Evolutionary conservation across 2,329 filamentous ascomycete species (phyloP).

Genomic region (Cladosporium sp.): DNA sequence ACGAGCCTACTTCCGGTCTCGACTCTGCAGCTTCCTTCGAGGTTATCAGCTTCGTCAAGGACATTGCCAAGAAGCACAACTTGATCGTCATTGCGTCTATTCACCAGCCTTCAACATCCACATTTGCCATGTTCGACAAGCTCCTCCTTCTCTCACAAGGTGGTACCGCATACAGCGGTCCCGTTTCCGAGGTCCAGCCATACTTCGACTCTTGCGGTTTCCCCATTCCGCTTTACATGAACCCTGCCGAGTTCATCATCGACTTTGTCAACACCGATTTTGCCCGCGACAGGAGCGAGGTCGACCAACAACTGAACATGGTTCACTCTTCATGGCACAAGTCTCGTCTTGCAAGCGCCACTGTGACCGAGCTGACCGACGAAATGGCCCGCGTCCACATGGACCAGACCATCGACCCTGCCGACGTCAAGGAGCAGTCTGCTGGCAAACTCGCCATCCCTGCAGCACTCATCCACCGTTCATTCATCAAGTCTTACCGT

Average conservation of each 20-base stretch:
- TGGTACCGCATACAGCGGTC: conserved; percentile 72
- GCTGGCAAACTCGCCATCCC: conserved; percentile 57
- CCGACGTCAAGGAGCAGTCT: conserved; percentile 33
- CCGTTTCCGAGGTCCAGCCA: conserved; percentile 56
- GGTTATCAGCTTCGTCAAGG: conserved; percentile 72
- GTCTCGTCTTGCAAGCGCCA: conserved; percentile 47
- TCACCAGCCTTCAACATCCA: conserved; percentile 80
- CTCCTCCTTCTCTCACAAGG: conserved; percentile 72
- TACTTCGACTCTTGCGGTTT: conserved; percentile 67
- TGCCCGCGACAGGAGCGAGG: conserved; percentile 51
- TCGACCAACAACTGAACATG: conserved; percentile 52
- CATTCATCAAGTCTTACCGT: conserved; percentile 80
- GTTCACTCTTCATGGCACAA: conserved; percentile 60
- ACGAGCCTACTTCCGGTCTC: conserved; percentile 81
- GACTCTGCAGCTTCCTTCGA: conserved; percentile 77
- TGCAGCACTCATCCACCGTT: conserved; percentile 70
- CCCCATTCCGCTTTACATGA: conserved; percentile 68
- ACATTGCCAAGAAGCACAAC: conserved; percentile 66
- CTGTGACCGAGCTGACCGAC: conserved; percentile 38
- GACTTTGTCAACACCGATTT: conserved; percentile 81
- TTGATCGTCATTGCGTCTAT: conserved; percentile 80
- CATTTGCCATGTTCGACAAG: conserved; percentile 79
- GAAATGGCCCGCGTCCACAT: conserved; percentile 41
- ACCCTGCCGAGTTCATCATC: conserved; percentile 78
- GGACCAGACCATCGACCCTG: conserved; percentile 34